A percentile compares a stretch with the other conserved stretches of the same genome.
Evolutionary conservation across 2,329 filamentous ascomycete species (phyloP).

Genomic region (Phialophora expanda): DNA sequence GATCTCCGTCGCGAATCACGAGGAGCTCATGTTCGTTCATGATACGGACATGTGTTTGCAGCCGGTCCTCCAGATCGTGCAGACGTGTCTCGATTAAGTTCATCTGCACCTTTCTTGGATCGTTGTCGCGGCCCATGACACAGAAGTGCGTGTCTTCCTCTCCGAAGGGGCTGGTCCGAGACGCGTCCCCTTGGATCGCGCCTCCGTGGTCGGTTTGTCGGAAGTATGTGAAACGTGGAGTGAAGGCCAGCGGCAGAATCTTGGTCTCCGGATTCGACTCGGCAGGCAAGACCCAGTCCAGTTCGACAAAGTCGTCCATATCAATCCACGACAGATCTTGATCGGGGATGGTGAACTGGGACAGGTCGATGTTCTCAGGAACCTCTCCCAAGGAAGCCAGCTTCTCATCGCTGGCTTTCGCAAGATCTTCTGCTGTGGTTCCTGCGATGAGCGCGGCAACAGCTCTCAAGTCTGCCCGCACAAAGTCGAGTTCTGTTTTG

Average conservation of each 20-base stretch:
- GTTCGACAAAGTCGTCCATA: constrained; percentile 98
- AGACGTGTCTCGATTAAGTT: constrained; percentile 83
- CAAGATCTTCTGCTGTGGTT: constrained; percentile 76
- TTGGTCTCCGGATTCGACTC: constrained; percentile 91
- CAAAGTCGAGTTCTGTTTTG: constrained; percentile 87
- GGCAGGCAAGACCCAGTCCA: constrained; percentile 93
- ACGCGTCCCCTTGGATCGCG: constrained; percentile 77
- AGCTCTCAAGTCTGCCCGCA: constrained; percentile 88
- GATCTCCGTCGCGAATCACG: constrained; percentile 60
- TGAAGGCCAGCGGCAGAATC: constrained; percentile 88
- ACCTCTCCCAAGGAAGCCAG: constrained; percentile 62
- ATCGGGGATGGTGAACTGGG: constrained; percentile 92
- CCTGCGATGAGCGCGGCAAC: constrained; percentile 88
- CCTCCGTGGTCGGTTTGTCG: constrained; percentile 91
- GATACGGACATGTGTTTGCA: constrained; percentile 72
- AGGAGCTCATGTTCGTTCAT: constrained; percentile 76
- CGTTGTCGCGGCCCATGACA: constrained; percentile 89
- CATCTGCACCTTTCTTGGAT: constrained; percentile 85
- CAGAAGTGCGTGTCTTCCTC: constrained; percentile 93
- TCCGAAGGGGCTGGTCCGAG: constrained; percentile 86
- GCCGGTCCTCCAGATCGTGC: constrained; percentile 76
- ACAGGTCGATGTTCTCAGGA: constrained; percentile 65
- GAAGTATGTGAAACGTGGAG: constrained; percentile 96
- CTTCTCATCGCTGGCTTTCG: constrained; percentile 67
- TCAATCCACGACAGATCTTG: constrained; percentile 97